A percentile compares a stretch with the other conserved stretches of the same genome.
phyloP scores from a whole-genome alignment of 1,284 basidiomycete species.

The Microbotryum scabiosae region DNA sequence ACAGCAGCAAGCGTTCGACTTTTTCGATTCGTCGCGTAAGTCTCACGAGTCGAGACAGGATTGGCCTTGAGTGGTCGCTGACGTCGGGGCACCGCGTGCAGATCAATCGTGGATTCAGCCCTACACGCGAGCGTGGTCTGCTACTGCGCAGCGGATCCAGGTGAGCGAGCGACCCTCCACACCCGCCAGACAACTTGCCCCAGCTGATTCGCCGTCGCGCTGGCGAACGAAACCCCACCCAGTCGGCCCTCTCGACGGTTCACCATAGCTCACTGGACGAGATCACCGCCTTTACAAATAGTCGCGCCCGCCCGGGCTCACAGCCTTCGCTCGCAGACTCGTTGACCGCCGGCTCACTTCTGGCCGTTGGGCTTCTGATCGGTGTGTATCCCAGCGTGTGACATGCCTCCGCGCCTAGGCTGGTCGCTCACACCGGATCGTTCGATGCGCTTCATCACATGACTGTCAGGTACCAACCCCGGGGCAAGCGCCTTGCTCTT shows the following conservation, averaged over 20 bases:
- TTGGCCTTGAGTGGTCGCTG: not conserved
- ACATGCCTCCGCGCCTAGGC: too few species aligned
- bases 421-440: too few species aligned
- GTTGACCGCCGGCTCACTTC: not conserved
- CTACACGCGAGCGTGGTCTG: slow-evolving; percentile 15
- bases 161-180: not conserved
- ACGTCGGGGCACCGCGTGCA: not conserved
- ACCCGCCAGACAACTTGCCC: not conserved
- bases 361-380: slow-evolving; percentile 17
- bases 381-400: slow-evolving; percentile 5
- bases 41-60: not conserved
- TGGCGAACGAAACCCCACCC: not conserved
- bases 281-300: slow-evolving; percentile 15
- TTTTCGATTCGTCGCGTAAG: too few species aligned
- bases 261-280: slow-evolving; percentile 26
- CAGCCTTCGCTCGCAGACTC: too few species aligned
- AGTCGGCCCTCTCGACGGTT: slow-evolving; percentile 13
- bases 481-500: slow-evolving; percentile 24
- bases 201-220: not conserved
- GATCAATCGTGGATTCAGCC: not conserved
- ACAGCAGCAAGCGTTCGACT: not conserved
- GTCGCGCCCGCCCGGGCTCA: too few species aligned
- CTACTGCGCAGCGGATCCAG: not conserved
- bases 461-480: slow-evolving; percentile 21
- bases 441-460: not conserved